A percentile compares a stretch with the other conserved stretches of the same genome.
Evolutionary conservation across 345 rosid genomes (phyloP).

Genomic region (Acer negundo): DNA sequence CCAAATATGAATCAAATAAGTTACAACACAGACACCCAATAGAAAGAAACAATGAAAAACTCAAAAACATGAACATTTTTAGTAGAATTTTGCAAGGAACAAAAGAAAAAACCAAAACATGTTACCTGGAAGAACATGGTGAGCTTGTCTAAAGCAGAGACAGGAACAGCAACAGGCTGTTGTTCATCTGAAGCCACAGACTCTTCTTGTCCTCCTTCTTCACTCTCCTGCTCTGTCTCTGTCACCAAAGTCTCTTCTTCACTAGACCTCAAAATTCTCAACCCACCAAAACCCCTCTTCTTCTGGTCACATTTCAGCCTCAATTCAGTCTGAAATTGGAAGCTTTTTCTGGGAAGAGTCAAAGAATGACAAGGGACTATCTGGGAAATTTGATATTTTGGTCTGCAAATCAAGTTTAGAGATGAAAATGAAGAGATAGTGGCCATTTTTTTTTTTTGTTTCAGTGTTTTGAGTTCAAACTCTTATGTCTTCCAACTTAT

Average conservation of each 20-base stretch:
- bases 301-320: neutral
- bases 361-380: slow-evolving; percentile 25
- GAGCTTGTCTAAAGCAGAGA: slow-evolving; percentile 89
- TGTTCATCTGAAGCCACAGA: slow-evolving; percentile 31
- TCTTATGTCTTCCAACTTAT: neutral
- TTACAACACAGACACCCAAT: neutral
- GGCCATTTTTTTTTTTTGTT: slow-evolving; percentile 38
- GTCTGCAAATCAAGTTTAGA: slow-evolving; percentile 22
- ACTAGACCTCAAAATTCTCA: slow-evolving; percentile 43
- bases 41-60: neutral
- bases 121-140: slow-evolving; percentile 81
- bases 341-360: slow-evolving; percentile 25
- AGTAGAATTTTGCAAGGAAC: neutral
- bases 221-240: slow-evolving; percentile 35
- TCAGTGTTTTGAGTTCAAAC: neutral
- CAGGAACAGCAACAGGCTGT: slow-evolving; percentile 72
- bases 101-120: neutral
- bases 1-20: neutral
- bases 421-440: slow-evolving; percentile 44
- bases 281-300: slow-evolving; percentile 19
- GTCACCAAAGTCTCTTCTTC: slow-evolving; percentile 53
- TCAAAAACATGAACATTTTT: neutral
- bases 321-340: slow-evolving; percentile 35
- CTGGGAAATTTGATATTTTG: slow-evolving; percentile 14
- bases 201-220: slow-evolving; percentile 21